Base-by-base conservation (phyloP, 2,329 filamentous ascomycete species). In the Colletotrichum horii region DNA sequence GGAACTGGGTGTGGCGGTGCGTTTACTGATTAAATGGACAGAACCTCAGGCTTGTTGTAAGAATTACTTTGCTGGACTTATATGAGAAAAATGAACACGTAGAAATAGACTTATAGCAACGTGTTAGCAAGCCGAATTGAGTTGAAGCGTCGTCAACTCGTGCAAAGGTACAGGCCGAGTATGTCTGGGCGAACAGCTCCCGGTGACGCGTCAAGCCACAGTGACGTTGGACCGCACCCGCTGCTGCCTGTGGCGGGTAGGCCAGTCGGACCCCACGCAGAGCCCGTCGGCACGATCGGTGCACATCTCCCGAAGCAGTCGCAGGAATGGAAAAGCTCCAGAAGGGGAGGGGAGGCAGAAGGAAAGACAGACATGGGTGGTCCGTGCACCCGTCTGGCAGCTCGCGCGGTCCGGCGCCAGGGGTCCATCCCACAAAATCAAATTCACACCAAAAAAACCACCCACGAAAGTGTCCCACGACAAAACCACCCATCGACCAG, bases 401-500 rank as follows among this genome's bases (percentile, higher is more conserved):
- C 67, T 56, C 52, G 64, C 28, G 52, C 61, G 48, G 52, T 48
- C 55, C 66, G 64, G 66, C 28, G 64, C 62, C 72, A 70, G 74
- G 76, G 74, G 71, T 70, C 71, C 71, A 76, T 77, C 76, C 76
- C 76, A 77, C 76, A 77, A 76, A 77, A 77, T 73, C 74, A 71
- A 76, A 67, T 76, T 76, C 66, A 78, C 78, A 64, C 70, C 55
- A 58, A 77, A 79, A 79, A 80, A 76, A 77, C 70, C 62, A 69
- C 36, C 65, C 61, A 65, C 52, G 38, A 76, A 77, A 76, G 75
- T 62, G 71, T 72, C 5, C 72, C 55, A 56, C 66, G 74, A 74
- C 66, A 72, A 60, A 68, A 58, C 38, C 64, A 68, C 68, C 34
- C 70, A 56, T 56, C 56, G 70, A 75, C 70, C 64, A 73, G 73